Evolutionary conservation across 1,284 basidiomycete genomes (phyloP).

Genomic region (Sanghuangporus sanghuang): DNA sequence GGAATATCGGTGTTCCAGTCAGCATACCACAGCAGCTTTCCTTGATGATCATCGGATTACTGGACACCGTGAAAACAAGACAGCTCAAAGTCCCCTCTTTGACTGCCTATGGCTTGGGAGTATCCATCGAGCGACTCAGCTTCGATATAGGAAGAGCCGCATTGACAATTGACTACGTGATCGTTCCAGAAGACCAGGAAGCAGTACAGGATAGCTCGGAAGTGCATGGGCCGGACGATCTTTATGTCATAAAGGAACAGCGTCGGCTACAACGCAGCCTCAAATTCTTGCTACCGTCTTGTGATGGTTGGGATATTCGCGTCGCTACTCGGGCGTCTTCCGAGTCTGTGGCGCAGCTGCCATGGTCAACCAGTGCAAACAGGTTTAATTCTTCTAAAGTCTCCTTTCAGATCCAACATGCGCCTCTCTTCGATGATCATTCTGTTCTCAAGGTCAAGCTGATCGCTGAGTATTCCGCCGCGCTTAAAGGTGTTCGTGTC

Average conservation of each 20-base stretch:
- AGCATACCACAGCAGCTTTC: constrained; percentile 69
- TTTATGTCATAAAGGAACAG: constrained; percentile 59
- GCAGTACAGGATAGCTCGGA: constrained; percentile 28
- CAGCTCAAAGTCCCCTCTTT: constrained; percentile 74
- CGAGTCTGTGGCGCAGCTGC: constrained; percentile 65
- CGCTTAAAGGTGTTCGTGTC: constrained; percentile 67
- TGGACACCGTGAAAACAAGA: constrained; percentile 71
- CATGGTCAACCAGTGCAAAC: constrained; percentile 68
- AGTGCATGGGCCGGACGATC: constrained; percentile 46
- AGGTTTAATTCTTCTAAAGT: constrained; percentile 38
- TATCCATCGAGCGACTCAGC: constrained; percentile 70
- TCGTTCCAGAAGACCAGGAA: constrained; percentile 74
- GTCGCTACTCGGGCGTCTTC: constrained; percentile 65
- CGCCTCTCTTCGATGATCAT: constrained; percentile 65
- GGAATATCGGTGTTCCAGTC: constrained; percentile 66
- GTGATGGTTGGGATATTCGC: constrained; percentile 90
- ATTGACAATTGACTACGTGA: constrained; percentile 79
- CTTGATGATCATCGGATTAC: constrained; percentile 74
- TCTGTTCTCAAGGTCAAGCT: constrained; percentile 76
- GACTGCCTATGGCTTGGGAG: constrained; percentile 75
- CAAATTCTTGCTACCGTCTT: constrained; percentile 74
- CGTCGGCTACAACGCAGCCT: constrained; percentile 67
- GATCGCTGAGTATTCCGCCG: constrained; percentile 78
- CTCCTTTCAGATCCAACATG: constrained; percentile 66
- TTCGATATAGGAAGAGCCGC: constrained; percentile 83